Evolutionary conservation across 2,329 filamentous ascomycete species (phyloP).

Genomic region (Fusarium succisae): DNA sequence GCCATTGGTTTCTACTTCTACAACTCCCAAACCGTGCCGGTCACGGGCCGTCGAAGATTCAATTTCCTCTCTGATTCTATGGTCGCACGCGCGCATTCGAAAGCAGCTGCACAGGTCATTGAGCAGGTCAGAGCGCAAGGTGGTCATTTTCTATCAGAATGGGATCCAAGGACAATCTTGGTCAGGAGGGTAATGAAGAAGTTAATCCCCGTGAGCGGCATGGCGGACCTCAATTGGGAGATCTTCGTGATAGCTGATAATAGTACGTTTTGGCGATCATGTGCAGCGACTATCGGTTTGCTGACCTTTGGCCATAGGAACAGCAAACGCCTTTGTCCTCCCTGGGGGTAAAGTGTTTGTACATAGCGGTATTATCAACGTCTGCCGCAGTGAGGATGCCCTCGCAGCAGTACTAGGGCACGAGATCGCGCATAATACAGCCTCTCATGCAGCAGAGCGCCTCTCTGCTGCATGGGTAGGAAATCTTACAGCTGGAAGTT

Average conservation of each 20-base stretch:
- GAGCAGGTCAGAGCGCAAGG: conserved; percentile 61
- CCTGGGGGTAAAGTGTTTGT: conserved; percentile 85
- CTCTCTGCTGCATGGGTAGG: conserved; percentile 63
- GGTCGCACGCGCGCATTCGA: conserved; percentile 55
- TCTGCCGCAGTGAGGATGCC: conserved; percentile 73
- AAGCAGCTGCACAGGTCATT: conserved; percentile 55
- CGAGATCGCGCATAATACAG: conserved; percentile 81
- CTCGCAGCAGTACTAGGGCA: conserved; percentile 81
- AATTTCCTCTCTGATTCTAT: conserved; percentile 69
- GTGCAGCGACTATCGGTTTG: not conserved
- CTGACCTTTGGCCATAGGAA: conserved; percentile 46
- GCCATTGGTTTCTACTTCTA: conserved; percentile 69
- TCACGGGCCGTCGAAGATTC: conserved; percentile 77
- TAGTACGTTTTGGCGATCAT: conserved; percentile 46
- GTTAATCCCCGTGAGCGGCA: conserved; percentile 73
- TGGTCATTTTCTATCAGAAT: conserved; percentile 64
- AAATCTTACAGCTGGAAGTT: conserved; percentile 60
- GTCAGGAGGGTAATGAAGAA: conserved; percentile 73
- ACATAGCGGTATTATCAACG: conserved; percentile 75
- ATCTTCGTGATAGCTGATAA: conserved; percentile 77
- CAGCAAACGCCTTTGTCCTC: conserved; percentile 79
- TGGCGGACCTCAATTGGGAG: conserved; percentile 72
- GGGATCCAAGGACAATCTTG: conserved; percentile 64
- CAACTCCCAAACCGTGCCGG: conserved; percentile 77
- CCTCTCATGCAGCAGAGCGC: conserved; percentile 73